Evolutionary conservation across 225 moss, liverwort and hornwort genomes (phyloP).

Genomic region (Polytrichum commune): DNA sequence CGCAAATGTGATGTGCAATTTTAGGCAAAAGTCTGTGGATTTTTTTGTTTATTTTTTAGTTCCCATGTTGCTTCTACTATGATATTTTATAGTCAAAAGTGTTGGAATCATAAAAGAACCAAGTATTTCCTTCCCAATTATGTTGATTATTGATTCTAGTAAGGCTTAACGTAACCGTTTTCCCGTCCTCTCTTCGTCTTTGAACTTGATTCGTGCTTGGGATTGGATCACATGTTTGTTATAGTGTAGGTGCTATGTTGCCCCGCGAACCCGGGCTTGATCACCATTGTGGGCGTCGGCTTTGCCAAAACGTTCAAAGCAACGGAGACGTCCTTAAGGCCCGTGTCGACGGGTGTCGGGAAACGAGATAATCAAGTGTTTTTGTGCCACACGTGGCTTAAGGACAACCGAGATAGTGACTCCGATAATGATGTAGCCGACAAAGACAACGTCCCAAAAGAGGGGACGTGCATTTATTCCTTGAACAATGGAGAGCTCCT

Average conservation of each 20-base stretch:
- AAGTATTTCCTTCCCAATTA: too few relatives aligned
- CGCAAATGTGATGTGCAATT: too few relatives aligned
- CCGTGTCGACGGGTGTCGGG: constrained; percentile 57
- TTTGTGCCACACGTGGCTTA: constrained; percentile 62
- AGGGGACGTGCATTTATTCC: constrained; percentile 46
- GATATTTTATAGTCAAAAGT: too few relatives aligned
- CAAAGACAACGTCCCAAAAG: constrained; percentile 41
- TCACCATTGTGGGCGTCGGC: constrained; percentile 69
- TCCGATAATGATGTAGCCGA: constrained; percentile 40
- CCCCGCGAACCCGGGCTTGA: constrained; percentile 56
- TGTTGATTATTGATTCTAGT: too few relatives aligned
- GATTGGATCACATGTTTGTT: neutral
- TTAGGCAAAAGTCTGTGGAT: too few relatives aligned
- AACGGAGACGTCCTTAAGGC: constrained; percentile 61
- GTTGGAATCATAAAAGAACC: too few relatives aligned
- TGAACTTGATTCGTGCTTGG: neutral
- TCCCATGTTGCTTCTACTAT: too few relatives aligned
- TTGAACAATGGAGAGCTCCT: constrained; percentile 28
- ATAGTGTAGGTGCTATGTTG: constrained; percentile 65
- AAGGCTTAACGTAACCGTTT: too few relatives aligned
- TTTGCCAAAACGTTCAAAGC: constrained; percentile 70
- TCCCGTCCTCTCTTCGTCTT: too few relatives aligned
- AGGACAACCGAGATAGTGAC: constrained; percentile 27
- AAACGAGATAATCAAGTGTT: constrained; percentile 68
- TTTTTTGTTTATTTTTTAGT: too few relatives aligned